Evolutionary conservation across 2,329 filamentous ascomycete genomes (phyloP).

Genomic region (Pseudogymnoascus sp.): DNA sequence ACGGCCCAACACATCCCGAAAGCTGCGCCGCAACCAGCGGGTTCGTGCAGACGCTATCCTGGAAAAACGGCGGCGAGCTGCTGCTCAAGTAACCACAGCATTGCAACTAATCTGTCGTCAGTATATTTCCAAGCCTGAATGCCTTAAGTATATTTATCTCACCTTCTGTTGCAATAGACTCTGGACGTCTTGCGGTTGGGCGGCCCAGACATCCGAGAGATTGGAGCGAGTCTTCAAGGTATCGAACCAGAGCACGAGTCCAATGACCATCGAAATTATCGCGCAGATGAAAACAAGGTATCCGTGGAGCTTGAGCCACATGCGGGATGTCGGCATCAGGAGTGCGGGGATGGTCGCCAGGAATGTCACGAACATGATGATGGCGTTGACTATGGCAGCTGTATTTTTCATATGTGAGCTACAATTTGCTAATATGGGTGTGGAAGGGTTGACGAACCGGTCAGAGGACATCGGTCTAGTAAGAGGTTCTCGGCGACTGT

Average conservation of each 20-base stretch:
- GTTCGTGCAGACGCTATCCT: slow-evolving; percentile 59
- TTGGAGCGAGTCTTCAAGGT: slow-evolving; percentile 60
- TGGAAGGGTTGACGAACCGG: slow-evolving; percentile 33
- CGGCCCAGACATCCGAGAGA: slow-evolving; percentile 52
- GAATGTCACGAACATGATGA: slow-evolving; percentile 65
- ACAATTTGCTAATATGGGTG: neutral
- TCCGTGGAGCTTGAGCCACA: slow-evolving; percentile 62
- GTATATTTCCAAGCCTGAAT: neutral
- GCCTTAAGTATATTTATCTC: neutral
- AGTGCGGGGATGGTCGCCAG: slow-evolving; percentile 63
- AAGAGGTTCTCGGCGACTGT: slow-evolving; percentile 45
- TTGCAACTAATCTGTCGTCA: slow-evolving; percentile 47
- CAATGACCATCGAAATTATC: slow-evolving; percentile 57
- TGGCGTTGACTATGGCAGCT: slow-evolving; percentile 65
- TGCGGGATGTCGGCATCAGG: slow-evolving; percentile 54
- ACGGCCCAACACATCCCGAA: slow-evolving; percentile 59
- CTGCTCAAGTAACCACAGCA: slow-evolving; percentile 76
- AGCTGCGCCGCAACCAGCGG: slow-evolving; percentile 62
- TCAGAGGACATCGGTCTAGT: slow-evolving; percentile 43
- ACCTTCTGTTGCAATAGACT: slow-evolving; percentile 61
- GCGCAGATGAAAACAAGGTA: slow-evolving; percentile 55
- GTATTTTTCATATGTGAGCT: neutral
- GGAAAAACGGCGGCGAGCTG: slow-evolving; percentile 63
- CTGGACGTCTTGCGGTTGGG: slow-evolving; percentile 50
- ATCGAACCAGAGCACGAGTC: slow-evolving; percentile 62